Evolutionary conservation across 163 green algal species (phyloP).

Genomic region (Coccomyxa subellipsoidea): DNA sequence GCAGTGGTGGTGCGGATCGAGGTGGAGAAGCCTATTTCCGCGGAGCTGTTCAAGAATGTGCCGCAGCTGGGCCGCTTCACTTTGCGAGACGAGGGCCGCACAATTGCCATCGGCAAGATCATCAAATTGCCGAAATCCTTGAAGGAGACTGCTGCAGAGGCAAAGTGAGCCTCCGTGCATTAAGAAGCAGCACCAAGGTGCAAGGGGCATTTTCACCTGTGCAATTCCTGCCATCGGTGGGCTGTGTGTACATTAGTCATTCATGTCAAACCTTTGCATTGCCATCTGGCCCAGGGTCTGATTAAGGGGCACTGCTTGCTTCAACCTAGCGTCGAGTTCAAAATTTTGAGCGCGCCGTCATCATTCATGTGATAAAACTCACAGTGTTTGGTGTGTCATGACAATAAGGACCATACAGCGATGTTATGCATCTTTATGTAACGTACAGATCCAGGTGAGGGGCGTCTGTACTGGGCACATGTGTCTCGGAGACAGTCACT

Average conservation of each 20-base stretch:
- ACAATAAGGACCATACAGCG: too few species aligned
- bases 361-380: too few species aligned
- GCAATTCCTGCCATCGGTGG: neutral
- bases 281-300: too few species aligned
- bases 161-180: neutral
- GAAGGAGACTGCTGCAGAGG: neutral
- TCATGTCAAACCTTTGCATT: too few species aligned
- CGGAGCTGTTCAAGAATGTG: slow-evolving; percentile 87
- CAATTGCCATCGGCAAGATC: slow-evolving; percentile 95
- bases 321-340: too few species aligned
- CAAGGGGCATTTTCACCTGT: neutral
- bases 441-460: too few species aligned
- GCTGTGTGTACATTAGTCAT: neutral
- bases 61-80: slow-evolving; percentile 96
- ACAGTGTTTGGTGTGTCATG: too few species aligned
- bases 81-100: slow-evolving; percentile 90
- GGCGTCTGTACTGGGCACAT: too few species aligned
- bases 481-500: too few species aligned
- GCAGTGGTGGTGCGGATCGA: slow-evolving; percentile 77
- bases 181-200: neutral
- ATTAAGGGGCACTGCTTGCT: too few species aligned
- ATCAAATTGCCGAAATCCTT: slow-evolving; percentile 69
- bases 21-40: slow-evolving; percentile 86
- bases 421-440: too few species aligned
- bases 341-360: too few species aligned